A percentile compares a stretch with the other conserved stretches of the same genome.
phyloP scores from a whole-genome alignment of 176 grass and related monocot genomes.

The Oropetium thomaeum region DNA sequence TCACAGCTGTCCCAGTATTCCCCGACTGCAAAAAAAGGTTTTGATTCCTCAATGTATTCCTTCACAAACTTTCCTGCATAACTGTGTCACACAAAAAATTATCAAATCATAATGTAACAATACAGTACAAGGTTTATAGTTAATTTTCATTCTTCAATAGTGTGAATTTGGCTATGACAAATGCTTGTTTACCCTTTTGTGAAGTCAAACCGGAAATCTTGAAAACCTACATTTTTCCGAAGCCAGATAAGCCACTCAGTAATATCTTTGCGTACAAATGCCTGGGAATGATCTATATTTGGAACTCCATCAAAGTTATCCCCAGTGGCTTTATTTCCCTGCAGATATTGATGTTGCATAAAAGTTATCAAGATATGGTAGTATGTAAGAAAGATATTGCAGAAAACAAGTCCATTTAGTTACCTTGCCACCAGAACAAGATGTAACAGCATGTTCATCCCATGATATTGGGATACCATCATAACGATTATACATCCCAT shows the following conservation, averaged over 20 bases:
- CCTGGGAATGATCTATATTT: conserved; percentile 93
- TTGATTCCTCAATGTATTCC: conserved; percentile 87
- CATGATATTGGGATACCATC: conserved; percentile 88
- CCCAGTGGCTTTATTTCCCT: conserved; percentile 75
- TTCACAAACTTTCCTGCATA: conserved; percentile 81
- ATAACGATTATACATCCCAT: conserved; percentile 84
- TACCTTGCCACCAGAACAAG: conserved; percentile 96
- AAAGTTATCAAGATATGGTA: conserved; percentile 7
- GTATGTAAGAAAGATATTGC: conserved; percentile 7
- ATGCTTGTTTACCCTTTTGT: conserved; percentile 78
- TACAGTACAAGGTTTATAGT: neutral
- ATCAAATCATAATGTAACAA: neutral
- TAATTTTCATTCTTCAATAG: neutral
- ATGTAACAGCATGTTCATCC: conserved; percentile 94
- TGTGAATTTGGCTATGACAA: neutral
- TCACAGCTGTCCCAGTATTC: conserved; percentile 95
- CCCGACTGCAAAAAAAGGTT: conserved; percentile 83
- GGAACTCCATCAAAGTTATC: conserved; percentile 82
- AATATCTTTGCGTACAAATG: conserved; percentile 94
- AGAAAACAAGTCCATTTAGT: conserved; percentile 8
- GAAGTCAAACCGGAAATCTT: conserved; percentile 99
- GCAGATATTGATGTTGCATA: conserved; percentile 23
- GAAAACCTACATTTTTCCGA: conserved; percentile 65
- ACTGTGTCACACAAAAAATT: conserved; percentile 48
- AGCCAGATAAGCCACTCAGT: conserved; percentile 85